Conservation (phyloP, 768 basidiomycete species). For the Favolaschia claudopus region DNA sequence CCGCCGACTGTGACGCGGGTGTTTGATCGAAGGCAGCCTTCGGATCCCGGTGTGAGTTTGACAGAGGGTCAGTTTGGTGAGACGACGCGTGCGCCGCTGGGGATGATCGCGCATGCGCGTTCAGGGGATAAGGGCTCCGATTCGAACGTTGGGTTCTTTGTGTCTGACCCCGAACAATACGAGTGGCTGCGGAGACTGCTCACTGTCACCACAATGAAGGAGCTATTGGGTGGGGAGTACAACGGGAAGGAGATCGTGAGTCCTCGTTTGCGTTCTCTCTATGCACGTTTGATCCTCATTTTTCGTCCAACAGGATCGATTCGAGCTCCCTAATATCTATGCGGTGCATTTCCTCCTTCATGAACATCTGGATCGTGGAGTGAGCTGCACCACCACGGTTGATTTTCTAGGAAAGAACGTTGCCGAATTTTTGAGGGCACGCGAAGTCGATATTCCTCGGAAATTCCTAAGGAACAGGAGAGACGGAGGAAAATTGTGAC, state of each 20-base stretch:
- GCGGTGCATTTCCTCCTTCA: slow-evolving; percentile 26
- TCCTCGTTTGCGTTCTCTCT: not conserved
- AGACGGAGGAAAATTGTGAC: too few relatives aligned
- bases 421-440: slow-evolving; percentile 23
- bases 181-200: slow-evolving; percentile 19
- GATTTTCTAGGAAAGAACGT: slow-evolving; percentile 29
- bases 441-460: slow-evolving; percentile 22
- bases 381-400: slow-evolving; percentile 25
- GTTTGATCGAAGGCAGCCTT: slow-evolving; percentile 18
- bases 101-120: slow-evolving; percentile 18
- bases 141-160: slow-evolving; percentile 26
- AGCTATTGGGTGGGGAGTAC: slow-evolving; percentile 21
- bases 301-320: slow-evolving; percentile 11
- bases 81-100: slow-evolving; percentile 25
- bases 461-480: slow-evolving; percentile 5
- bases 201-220: slow-evolving; percentile 18
- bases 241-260: slow-evolving; percentile 24
- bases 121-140: slow-evolving; percentile 28
- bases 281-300: not conserved
- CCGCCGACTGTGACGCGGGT: slow-evolving; percentile 17
- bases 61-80: not conserved
- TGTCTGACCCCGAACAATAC: slow-evolving; percentile 3
- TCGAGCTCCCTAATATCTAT: slow-evolving; percentile 21
- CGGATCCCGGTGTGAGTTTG: not conserved
- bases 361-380: slow-evolving; percentile 26